Evolutionary conservation across 495 filamentous ascomycete genomes (phyloP).

Genomic region (Aspergillus leporis): DNA sequence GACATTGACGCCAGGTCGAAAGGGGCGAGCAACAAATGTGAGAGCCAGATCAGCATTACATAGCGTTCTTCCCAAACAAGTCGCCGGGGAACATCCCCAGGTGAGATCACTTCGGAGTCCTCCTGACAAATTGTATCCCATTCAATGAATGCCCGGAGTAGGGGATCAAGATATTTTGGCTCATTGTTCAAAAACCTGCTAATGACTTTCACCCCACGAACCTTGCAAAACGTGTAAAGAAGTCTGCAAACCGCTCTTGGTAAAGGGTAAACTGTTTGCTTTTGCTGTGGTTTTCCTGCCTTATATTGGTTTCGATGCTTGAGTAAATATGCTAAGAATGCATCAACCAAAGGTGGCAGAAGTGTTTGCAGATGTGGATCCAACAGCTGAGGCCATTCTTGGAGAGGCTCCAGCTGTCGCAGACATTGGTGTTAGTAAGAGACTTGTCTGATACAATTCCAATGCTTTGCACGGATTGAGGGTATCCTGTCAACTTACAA

Average conservation of each 20-base stretch:
- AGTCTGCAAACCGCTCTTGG: conserved; percentile 72
- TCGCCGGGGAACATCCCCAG: conserved; percentile 19
- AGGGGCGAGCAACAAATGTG: conserved; percentile 86
- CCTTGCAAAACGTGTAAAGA: conserved; percentile 90
- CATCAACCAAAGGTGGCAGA: conserved; percentile 68
- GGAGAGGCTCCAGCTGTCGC: conserved; percentile 81
- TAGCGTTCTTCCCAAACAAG: conserved; percentile 88
- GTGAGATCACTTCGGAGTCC: conserved; percentile 11
- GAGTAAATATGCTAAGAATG: conserved; percentile 68
- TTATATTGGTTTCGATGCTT: conserved; percentile 41
- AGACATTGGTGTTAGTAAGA: conserved; percentile 12
- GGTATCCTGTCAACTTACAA: conserved; percentile 32
- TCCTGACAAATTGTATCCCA: conserved; percentile 36
- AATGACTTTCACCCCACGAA: conserved; percentile 90
- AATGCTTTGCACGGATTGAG: not conserved
- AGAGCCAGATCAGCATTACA: conserved; percentile 87
- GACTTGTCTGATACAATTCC: not conserved
- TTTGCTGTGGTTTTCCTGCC: conserved; percentile 30
- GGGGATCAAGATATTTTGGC: conserved; percentile 74
- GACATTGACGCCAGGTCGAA: conserved; percentile 90
- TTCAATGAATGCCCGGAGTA: conserved; percentile 66
- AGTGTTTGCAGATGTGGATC: conserved; percentile 79
- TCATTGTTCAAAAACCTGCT: conserved; percentile 87
- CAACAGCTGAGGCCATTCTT: conserved; percentile 94
- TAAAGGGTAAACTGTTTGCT: conserved; percentile 51